These are phyloP conservation scores for Dothistroma septosporum DNA, from an alignment of 2,329 filamentous ascomycete genomes.

Conservation along the genomic window DNA sequence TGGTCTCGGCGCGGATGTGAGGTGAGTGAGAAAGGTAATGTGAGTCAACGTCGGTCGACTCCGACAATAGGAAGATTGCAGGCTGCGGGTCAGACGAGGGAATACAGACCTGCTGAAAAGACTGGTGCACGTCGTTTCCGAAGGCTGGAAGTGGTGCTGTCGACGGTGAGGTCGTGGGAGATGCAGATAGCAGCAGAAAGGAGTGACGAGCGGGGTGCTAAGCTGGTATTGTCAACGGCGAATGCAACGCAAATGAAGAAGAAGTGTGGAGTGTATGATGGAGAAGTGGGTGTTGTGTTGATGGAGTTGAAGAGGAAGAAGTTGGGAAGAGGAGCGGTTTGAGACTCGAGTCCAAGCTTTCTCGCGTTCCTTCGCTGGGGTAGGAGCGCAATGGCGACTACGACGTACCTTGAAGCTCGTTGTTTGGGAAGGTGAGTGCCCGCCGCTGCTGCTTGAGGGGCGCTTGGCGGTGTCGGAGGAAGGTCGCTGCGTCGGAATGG, in stretches of 20 bases:
- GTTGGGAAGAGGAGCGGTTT: slow-evolving; percentile 13
- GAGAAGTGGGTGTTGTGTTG: slow-evolving; percentile 29
- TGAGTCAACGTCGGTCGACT: background rate
- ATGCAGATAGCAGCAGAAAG: slow-evolving; percentile 28
- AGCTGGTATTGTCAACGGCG: slow-evolving; percentile 32
- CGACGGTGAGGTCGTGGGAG: slow-evolving; percentile 17
- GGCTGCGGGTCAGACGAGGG: slow-evolving; percentile 62
- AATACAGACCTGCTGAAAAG: slow-evolving; percentile 99
- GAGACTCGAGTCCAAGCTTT: slow-evolving; percentile 5
- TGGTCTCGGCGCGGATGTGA: background rate
- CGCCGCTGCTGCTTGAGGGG: slow-evolving; percentile 13
- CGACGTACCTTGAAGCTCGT: slow-evolving; percentile 15
- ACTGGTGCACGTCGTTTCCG: slow-evolving; percentile 67
- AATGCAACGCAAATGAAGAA: slow-evolving; percentile 38
- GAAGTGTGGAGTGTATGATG: slow-evolving; percentile 24
- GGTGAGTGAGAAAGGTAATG: slow-evolving; percentile 2
- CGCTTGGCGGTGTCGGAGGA: slow-evolving; percentile 11
- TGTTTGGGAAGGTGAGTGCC: slow-evolving; percentile 9
- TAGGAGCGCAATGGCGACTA: slow-evolving; percentile 17
- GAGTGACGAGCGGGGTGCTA: slow-evolving; percentile 36
- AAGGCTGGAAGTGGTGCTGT: slow-evolving; percentile 19
- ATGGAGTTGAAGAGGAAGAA: slow-evolving; percentile 23
- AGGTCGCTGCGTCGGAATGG: slow-evolving; percentile 10
- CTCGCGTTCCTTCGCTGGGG: slow-evolving; percentile 11
- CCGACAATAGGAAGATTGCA: slow-evolving; percentile 3